These are phyloP conservation scores for Xylaria arbuscula DNA, from an alignment of 2,329 filamentous ascomycete genomes.

Conservation along the genomic window DNA sequence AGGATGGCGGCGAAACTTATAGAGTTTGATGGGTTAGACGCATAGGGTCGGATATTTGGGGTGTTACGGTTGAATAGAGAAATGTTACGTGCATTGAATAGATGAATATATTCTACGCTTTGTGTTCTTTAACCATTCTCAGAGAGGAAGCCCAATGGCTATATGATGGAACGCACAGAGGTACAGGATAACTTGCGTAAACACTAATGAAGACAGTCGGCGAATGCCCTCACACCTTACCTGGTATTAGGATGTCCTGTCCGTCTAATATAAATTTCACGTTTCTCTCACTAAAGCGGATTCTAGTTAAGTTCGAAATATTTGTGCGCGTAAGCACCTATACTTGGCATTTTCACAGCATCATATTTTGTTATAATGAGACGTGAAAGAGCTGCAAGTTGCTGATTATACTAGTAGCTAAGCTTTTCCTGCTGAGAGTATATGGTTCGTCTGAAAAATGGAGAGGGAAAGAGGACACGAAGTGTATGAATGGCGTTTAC, in stretches of 20 bases:
- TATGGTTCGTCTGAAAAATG: neutral
- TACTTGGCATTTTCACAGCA: neutral
- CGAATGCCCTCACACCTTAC: no score
- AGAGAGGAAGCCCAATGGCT: neutral
- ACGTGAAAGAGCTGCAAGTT: neutral
- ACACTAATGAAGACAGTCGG: no score
- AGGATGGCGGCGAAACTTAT: slow-evolving; percentile 82
- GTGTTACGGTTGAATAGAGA: neutral
- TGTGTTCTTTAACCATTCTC: neutral
- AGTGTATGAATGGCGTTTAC: neutral
- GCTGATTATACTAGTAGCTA: neutral
- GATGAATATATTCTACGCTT: neutral
- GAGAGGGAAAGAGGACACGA: neutral
- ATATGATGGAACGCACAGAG: neutral
- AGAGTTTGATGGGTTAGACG: slow-evolving; percentile 88
- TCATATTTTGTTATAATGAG: neutral
- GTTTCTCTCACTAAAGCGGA: no score
- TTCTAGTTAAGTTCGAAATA: neutral
- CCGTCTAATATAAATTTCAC: no score
- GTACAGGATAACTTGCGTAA: no score
- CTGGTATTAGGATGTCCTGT: no score
- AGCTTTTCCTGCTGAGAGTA: neutral
- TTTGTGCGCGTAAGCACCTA: neutral
- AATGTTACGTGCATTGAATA: neutral
- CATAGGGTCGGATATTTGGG: slow-evolving; percentile 49